A percentile compares a stretch with the other conserved stretches of the same genome.
phyloP scores from a whole-genome alignment of 176 grass and related monocot species.

The Calamus simplicifolius region DNA sequence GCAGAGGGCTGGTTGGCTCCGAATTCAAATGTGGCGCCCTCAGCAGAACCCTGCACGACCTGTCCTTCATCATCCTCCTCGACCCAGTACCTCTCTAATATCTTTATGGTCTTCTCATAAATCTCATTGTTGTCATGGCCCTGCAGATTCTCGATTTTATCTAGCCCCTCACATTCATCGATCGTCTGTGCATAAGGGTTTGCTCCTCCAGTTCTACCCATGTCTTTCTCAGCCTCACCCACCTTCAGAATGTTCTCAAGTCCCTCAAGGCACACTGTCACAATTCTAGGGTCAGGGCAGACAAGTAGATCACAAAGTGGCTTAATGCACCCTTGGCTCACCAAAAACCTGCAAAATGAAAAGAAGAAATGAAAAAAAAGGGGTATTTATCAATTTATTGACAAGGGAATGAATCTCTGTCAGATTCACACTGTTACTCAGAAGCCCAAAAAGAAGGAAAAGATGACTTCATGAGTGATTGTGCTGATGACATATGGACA shows the following conservation, averaged over 20 bases:
- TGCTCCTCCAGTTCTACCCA: background rate
- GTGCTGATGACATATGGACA: no score
- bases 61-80: constrained; percentile 14
- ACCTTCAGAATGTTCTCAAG: constrained; percentile 21
- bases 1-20: background rate
- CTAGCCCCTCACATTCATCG: constrained; percentile 16
- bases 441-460: no score
- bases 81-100: constrained; percentile 15
- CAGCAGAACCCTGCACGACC: background rate
- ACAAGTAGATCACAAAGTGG: constrained; percentile 23
- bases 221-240: constrained; percentile 17
- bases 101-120: constrained; percentile 25
- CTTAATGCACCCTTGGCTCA: constrained; percentile 21
- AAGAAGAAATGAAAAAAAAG: background rate
- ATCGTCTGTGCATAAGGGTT: constrained; percentile 16
- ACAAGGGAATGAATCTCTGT: no score
- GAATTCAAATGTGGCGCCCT: background rate
- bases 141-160: constrained; percentile 24
- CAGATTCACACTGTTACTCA: no score
- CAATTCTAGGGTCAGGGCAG: constrained; percentile 21
- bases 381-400: no score
- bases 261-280: constrained; percentile 7
- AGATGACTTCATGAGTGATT: no score
- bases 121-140: constrained; percentile 23
- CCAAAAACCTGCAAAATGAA: constrained; percentile 23